Evolutionary conservation across 2,329 filamentous ascomycete species (phyloP), one percentile per base, ranked within the genome.

Genomic region (Botrytis squamosa): DNA sequence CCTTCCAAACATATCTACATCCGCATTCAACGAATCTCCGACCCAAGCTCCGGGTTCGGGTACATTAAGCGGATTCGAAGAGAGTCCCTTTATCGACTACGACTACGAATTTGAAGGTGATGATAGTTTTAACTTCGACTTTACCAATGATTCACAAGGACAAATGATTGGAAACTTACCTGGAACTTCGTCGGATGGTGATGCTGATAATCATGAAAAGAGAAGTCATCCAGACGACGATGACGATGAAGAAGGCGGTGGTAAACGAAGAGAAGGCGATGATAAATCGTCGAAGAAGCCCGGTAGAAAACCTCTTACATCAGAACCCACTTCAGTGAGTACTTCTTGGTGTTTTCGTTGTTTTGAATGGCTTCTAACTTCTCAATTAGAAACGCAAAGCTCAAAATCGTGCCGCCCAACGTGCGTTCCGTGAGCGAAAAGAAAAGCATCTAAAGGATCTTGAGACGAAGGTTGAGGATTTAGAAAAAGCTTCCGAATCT

Each of bases 211-310:
- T 55, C 86, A 86, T 12, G 91, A 92, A 74, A 95, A 95, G 85
- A 87, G 92, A 75, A 91, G 92, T 81, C 92, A 90, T 80, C 90
- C 90, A 0, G 90, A 92, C 67, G 89, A 91, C 46, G 89, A 92
- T 20, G 90, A 84, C 9, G 92, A 87, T n/a, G 85, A 85, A 42
- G 87, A 87, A 63, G 89, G 89, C 77, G 89, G 90, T 62, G 96
- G 95, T 85, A 89, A 94, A 77, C 89, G 93, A 75, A 94, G 97
- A 83, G 90, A 91, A 74, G 91, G 79, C 20, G 80, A 94, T 73
- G 93, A 95, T 63, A 97, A 96, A 84, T 87, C 91, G 62, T 90
- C 93, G 38, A 98, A 98, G 89, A 99, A 98, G 85, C 95, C 96
- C 7, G 96, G 96, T 69, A 90, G 96, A 76, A 99, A 99, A 86